phyloP scores from a whole-genome alignment of 2,329 filamentous ascomycete genomes.

The Purpureocillium lavendulum region DNA sequence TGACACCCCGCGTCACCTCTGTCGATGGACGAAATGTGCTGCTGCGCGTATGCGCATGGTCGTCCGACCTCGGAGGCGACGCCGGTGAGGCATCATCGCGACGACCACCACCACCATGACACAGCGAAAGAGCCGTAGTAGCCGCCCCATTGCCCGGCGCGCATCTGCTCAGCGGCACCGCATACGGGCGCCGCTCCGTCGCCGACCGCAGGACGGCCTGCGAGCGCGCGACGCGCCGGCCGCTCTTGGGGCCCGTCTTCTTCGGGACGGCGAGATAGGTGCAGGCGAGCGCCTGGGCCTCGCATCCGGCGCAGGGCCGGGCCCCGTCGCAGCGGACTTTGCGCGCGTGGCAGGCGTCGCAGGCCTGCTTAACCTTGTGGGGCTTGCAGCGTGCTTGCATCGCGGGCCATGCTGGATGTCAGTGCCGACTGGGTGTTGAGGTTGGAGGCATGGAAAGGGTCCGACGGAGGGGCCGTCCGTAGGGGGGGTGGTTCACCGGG shows the following conservation, averaged over 20 bases:
- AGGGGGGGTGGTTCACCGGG: too few species aligned
- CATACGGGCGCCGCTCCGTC: neutral
- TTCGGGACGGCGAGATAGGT: conserved; percentile 21
- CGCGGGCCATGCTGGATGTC: too few species aligned
- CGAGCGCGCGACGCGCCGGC: conserved; percentile 1
- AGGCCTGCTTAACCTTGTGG: conserved; percentile 18
- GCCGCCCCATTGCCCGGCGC: too few species aligned
- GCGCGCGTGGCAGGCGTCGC: conserved; percentile 18
- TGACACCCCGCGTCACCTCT: conserved; percentile 6
- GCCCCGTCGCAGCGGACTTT: conserved; percentile 21
- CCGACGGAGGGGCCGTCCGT: too few species aligned
- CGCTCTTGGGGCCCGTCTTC: conserved; percentile 21
- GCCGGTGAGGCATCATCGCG: too few species aligned
- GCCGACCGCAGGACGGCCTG: neutral
- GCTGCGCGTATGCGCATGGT: too few species aligned
- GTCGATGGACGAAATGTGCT: conserved; percentile 6
- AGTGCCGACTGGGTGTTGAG: too few species aligned
- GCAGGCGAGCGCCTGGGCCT: conserved; percentile 9
- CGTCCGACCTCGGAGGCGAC: too few species aligned
- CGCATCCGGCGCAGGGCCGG: conserved; percentile 18
- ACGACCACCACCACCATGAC: neutral
- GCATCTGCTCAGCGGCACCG: conserved; percentile 1
- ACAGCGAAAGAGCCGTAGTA: too few species aligned
- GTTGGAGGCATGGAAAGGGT: too few species aligned
- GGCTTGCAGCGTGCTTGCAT: too few species aligned